Conservation (phyloP, 2,329 filamentous ascomycete species). For the Myriosclerotinia curreyana region DNA sequence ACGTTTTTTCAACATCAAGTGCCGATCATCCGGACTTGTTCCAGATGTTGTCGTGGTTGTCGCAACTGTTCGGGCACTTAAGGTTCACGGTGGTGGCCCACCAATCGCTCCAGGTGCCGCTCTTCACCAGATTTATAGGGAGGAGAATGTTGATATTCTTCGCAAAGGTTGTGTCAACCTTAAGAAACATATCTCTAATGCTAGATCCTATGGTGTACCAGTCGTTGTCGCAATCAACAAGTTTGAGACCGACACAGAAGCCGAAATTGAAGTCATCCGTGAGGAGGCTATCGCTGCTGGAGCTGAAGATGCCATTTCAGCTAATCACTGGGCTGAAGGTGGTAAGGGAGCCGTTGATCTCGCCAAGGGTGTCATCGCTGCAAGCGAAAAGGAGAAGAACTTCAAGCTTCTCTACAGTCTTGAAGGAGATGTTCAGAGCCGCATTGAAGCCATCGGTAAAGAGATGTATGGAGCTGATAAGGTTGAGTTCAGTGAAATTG, state of each 20-base stretch:
- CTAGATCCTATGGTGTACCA: conserved; percentile 82
- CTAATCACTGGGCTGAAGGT: conserved; percentile 96
- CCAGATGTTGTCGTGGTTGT: conserved; percentile 95
- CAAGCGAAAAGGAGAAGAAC: conserved; percentile 78
- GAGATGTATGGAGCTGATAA: conserved; percentile 90
- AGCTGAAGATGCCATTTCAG: conserved; percentile 87
- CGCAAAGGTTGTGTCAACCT: conserved; percentile 90
- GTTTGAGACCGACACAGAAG: conserved; percentile 89
- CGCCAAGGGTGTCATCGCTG: conserved; percentile 79
- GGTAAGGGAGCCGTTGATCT: conserved; percentile 87
- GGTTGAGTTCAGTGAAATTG: conserved; percentile 90
- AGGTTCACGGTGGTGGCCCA: conserved; percentile 96
- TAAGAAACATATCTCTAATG: conserved; percentile 91
- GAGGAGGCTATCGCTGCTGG: conserved; percentile 90
- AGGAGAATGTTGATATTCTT: conserved; percentile 90
- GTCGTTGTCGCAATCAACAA: conserved; percentile 98
- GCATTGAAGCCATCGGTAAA: conserved; percentile 85
- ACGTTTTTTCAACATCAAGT: conserved; percentile 99
- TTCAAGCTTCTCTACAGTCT: conserved; percentile 85
- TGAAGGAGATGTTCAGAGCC: conserved; percentile 76
- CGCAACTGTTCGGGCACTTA: conserved; percentile 90
- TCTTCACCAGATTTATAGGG: conserved; percentile 82
- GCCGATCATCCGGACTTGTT: conserved; percentile 85
- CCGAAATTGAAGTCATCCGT: conserved; percentile 82
- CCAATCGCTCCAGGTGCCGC: conserved; percentile 83